A percentile compares a stretch with the other conserved stretches of the same genome.
Conservation (phyloP, 2,329 filamentous ascomycete species). For the Ciborinia camelliae region DNA sequence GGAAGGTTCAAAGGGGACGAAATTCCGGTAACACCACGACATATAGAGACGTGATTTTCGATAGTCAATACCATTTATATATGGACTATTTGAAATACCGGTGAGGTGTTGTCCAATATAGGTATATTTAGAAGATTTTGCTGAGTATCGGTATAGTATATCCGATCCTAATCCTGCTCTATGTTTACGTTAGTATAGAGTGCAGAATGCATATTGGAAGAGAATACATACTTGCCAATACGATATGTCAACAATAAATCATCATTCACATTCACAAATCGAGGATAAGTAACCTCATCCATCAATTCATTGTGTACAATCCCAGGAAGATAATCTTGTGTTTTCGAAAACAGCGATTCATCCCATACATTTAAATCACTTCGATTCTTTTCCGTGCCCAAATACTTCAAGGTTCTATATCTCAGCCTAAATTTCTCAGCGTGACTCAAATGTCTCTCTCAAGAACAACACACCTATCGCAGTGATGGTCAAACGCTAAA, state of each 20-base stretch:
- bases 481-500: slow-evolving; percentile 32
- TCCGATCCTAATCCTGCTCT: slow-evolving; percentile 34
- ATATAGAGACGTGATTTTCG: slow-evolving; percentile 26
- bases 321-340: slow-evolving; percentile 27
- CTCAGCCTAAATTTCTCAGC: slow-evolving; percentile 23
- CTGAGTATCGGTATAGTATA: slow-evolving; percentile 28
- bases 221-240: slow-evolving; percentile 31
- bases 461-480: slow-evolving; percentile 26
- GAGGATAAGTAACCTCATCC: slow-evolving; percentile 31
- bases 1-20: slow-evolving; percentile 21
- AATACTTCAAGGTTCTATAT: slow-evolving; percentile 24
- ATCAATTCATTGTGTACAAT: slow-evolving; percentile 22
- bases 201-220: background rate
- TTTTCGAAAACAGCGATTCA: slow-evolving; percentile 25
- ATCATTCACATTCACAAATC: slow-evolving; percentile 30
- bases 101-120: slow-evolving; percentile 30
- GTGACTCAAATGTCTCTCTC: background rate
- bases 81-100: slow-evolving; percentile 30
- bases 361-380: slow-evolving; percentile 22
- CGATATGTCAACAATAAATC: slow-evolving; percentile 32
- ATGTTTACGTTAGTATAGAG: background rate
- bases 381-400: background rate
- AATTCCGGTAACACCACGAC: slow-evolving; percentile 34
- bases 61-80: slow-evolving; percentile 33
- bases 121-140: slow-evolving; percentile 25